Evolutionary conservation across 106 monocot species (phyloP), one percentile per base, ranked within the genome.

Genomic region (Dioscorea zingiberensis): DNA sequence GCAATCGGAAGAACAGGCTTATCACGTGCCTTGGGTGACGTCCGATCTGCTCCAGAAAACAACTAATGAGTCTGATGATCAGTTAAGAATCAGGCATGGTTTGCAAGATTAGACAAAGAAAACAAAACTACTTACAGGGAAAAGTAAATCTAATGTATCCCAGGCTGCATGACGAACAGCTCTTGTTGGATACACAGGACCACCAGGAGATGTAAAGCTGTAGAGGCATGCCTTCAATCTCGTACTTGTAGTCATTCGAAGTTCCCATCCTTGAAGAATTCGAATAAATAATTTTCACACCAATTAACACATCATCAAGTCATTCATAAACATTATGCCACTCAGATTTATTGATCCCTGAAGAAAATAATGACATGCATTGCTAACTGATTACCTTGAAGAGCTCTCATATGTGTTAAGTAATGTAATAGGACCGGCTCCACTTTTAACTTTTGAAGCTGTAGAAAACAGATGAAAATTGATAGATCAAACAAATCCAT

Each of bases 381-480:
- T 38, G 10, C 38, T 8, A 38, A 10, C 38, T 51, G 51, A 44
- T 44, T 49, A 97, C 95, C 95, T 88, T 82, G 86, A 59, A 98
- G 92, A 21, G 71, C 61, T 59, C 71, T 76, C 76, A 93, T 77
- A 30, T 72, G 77, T 17, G 97, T 84, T 6, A 98, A 73, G 69
- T 93, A 93, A 60, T 93, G 97, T 17, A 98, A 64, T 64, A 98
- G 84, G 13, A 89, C 97, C 3, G 97, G 97, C 69, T 98, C 97
- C 47, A 98, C 84, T 82, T 98, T 98, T 59, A 98, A 66, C 71
- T 98, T 98, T 55, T 93, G 97, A 80, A 93, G 84, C 97, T 98
- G 79, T 46, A 65, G 48, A 30, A 11, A 59, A 66, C 4, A 13
- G 13, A 5, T 18, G 16, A 60, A 9, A n/a, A 28, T 60, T 24